Evolutionary conservation across 129 eudicot species (phyloP).

Genomic region (Flaveria robusta): DNA sequence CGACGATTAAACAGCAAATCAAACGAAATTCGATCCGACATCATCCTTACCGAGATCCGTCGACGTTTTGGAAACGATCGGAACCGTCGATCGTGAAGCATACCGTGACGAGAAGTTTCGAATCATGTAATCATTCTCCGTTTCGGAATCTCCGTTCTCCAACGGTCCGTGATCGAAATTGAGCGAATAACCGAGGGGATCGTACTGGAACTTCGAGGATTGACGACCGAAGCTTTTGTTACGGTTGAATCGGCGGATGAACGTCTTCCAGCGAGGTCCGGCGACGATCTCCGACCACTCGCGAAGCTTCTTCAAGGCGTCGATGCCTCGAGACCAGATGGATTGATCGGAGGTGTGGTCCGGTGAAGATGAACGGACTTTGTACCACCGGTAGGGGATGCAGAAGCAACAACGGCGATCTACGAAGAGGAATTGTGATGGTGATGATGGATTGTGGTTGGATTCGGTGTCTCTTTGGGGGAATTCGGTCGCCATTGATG

Average conservation of each 20-base stretch:
- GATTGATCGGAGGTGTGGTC: background rate
- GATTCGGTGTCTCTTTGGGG: constrained; percentile 1
- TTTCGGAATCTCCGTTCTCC: constrained; percentile 15
- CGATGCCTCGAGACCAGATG: constrained; percentile 25
- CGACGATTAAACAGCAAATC: background rate
- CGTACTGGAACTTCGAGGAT: constrained; percentile 14
- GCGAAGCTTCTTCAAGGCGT: constrained; percentile 25
- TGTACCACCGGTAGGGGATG: constrained; percentile 28
- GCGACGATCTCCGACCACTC: constrained; percentile 35
- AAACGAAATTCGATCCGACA: constrained; percentile 15
- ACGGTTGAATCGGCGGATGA: constrained; percentile 23
- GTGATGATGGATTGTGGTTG: constrained; percentile 9
- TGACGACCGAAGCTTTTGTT: background rate
- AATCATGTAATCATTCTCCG: constrained; percentile 23
- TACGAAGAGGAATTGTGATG: background rate
- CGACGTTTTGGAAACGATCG: background rate
- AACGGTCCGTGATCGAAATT: constrained; percentile 29
- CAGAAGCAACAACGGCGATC: constrained; percentile 27
- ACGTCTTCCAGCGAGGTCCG: constrained; percentile 32
- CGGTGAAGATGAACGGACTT: background rate
- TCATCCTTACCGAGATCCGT: background rate
- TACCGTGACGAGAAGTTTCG: constrained; percentile 30
- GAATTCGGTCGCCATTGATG: constrained; percentile 11
- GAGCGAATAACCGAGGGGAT: constrained; percentile 21
- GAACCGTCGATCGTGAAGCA: background rate